phyloP scores from a whole-genome alignment of 345 rosid species.

The Nephelium lappaceum region DNA sequence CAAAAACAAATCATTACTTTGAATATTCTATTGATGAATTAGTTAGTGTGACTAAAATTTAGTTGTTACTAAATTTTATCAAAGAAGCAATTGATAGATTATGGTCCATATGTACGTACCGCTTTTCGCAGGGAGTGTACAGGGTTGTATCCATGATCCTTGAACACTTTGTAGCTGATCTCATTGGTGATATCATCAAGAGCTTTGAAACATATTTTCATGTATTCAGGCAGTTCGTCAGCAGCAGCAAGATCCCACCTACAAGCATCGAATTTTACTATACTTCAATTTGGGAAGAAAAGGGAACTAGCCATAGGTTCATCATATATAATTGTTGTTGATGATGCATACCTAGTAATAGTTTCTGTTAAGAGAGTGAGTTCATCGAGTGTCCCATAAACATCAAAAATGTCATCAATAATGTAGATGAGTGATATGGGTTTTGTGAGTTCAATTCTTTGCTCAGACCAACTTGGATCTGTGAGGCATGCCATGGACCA shows the following conservation, averaged over 20 bases:
- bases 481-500: not conserved
- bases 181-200: conserved; percentile 36
- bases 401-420: conserved; percentile 9
- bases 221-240: conserved; percentile 35
- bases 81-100: no score
- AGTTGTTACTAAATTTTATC: no score
- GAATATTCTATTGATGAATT: no score
- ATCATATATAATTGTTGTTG: no score
- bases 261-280: not conserved
- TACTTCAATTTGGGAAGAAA: no score
- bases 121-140: conserved; percentile 35
- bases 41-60: no score
- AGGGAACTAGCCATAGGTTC: no score
- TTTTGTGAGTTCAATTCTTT: no score
- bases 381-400: conserved; percentile 16
- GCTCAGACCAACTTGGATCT: not conserved
- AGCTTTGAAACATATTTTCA: conserved; percentile 47
- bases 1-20: no score
- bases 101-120: not conserved
- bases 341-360: not conserved
- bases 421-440: not conserved
- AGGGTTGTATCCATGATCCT: conserved; percentile 43
- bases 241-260: conserved; percentile 45
- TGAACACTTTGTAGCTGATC: conserved; percentile 35
- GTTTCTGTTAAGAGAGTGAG: conserved; percentile 1